Conservation (phyloP, 2,329 filamentous ascomycete genomes). For the Hymenotorrendiella dingleyae region DNA sequence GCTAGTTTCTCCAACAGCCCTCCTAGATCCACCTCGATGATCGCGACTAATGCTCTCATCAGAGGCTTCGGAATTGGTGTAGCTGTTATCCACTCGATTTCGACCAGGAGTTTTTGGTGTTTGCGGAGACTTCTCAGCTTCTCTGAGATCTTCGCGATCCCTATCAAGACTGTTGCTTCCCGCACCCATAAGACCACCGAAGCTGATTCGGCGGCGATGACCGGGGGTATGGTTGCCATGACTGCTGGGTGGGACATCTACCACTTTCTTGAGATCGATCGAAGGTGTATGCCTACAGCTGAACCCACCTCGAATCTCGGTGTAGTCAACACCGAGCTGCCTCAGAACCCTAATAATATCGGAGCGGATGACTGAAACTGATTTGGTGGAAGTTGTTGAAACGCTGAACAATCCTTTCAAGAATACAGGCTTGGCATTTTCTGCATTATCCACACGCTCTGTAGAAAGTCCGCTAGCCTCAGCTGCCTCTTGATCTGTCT, state of each 20-base stretch:
- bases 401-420: constrained; percentile 97
- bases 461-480: constrained; percentile 55
- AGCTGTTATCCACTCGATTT: constrained; percentile 58
- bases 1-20: constrained; percentile 76
- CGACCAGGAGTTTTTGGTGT: constrained; percentile 42
- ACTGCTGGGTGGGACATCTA: constrained; percentile 55
- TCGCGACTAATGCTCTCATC: constrained; percentile 64
- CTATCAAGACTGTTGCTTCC: constrained; percentile 45
- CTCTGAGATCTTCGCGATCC: constrained; percentile 66
- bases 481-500: constrained; percentile 75
- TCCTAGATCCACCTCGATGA: constrained; percentile 44
- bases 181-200: constrained; percentile 59
- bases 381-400: constrained; percentile 90
- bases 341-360: constrained; percentile 89
- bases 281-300: constrained; percentile 82
- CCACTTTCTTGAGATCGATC: constrained; percentile 74
- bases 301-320: constrained; percentile 91
- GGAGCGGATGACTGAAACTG: constrained; percentile 74
- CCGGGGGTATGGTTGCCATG: constrained; percentile 41
- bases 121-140: constrained; percentile 47
- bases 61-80: constrained; percentile 81
- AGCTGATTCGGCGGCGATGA: constrained; percentile 76
- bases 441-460: constrained; percentile 59
- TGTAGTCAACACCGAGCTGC: constrained; percentile 83
- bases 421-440: constrained; percentile 88